A percentile compares a stretch with the other conserved stretches of the same genome.
Evolutionary conservation across 2,329 filamentous ascomycete species (phyloP).

Genomic region (Salinomyces thailandicus): DNA sequence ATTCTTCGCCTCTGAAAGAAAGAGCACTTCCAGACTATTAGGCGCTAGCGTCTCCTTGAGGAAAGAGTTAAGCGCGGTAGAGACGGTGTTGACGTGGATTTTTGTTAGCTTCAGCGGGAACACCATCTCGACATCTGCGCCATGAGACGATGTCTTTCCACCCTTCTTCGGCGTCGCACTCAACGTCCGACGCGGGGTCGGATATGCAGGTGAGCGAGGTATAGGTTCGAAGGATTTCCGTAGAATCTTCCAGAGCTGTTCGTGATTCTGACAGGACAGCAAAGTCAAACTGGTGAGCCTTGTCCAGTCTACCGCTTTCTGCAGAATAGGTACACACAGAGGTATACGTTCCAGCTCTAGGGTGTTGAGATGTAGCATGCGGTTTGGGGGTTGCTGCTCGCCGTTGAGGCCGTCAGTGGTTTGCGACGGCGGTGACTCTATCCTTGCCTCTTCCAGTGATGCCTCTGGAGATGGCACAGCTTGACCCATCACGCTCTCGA

Average conservation of each 20-base stretch:
- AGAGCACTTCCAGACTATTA: slow-evolving; percentile 68
- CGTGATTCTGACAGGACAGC: slow-evolving; percentile 61
- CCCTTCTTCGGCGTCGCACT: slow-evolving; percentile 22
- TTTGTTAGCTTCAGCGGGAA: slow-evolving; percentile 61
- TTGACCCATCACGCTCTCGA: background rate
- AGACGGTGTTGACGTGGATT: slow-evolving; percentile 65
- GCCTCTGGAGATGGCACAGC: background rate
- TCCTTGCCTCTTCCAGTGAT: background rate
- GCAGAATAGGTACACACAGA: slow-evolving; percentile 61
- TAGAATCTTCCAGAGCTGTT: slow-evolving; percentile 64
- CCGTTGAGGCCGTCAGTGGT: background rate
- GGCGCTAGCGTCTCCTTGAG: slow-evolving; percentile 67
- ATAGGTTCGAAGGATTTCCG: slow-evolving; percentile 42
- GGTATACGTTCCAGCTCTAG: slow-evolving; percentile 66
- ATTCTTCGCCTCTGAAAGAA: slow-evolving; percentile 55
- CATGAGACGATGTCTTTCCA: slow-evolving; percentile 7
- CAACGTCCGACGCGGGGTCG: slow-evolving; percentile 21
- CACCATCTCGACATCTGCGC: slow-evolving; percentile 19
- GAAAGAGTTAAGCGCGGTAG: slow-evolving; percentile 58
- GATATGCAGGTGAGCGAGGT: slow-evolving; percentile 29
- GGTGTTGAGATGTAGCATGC: slow-evolving; percentile 55
- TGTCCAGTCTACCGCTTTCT: slow-evolving; percentile 64
- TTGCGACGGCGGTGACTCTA: background rate
- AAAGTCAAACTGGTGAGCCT: slow-evolving; percentile 61
- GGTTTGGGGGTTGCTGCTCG: slow-evolving; percentile 32